A percentile compares a stretch with the other conserved stretches of the same genome.
phyloP scores from a whole-genome alignment of 768 basidiomycete species.

The Imleria badia region DNA sequence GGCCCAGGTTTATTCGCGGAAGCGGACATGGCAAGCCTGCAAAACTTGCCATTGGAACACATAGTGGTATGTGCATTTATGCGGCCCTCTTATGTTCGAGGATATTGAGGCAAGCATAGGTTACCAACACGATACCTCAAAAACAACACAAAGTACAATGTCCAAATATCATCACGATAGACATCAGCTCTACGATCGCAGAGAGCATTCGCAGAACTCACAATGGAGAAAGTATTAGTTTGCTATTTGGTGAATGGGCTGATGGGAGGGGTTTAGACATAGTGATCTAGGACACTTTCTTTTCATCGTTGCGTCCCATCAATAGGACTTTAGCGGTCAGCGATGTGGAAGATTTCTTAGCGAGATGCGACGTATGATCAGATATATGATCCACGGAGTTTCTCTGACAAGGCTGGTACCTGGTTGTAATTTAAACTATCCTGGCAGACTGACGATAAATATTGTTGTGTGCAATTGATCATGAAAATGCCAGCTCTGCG shows the following conservation, averaged over 20 bases:
- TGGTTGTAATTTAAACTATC: not conserved
- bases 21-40: conserved; percentile 63
- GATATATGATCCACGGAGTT: too few species aligned
- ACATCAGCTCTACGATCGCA: conserved; percentile 88
- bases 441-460: not conserved
- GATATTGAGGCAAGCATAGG: conserved; percentile 43
- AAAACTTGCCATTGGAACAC: conserved; percentile 73
- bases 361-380: not conserved
- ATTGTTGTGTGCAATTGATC: too few species aligned
- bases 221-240: conserved; percentile 89
- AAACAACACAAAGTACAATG: conserved; percentile 57
- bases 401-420: not conserved
- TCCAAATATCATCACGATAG: conserved; percentile 83
- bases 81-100: not conserved
- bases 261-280: conserved; percentile 40
- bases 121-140: conserved; percentile 96
- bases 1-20: conserved; percentile 75
- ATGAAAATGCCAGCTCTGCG: too few species aligned
- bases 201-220: conserved; percentile 95
- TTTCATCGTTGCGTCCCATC: not conserved
- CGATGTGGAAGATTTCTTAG: not conserved
- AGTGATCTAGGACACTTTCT: conserved; percentile 12
- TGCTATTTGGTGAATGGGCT: conserved; percentile 84
- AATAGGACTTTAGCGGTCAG: not conserved
- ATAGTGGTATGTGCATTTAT: conserved; percentile 64